These are phyloP conservation scores for Nothopassalora personata DNA, from an alignment of 2,329 filamentous ascomycete species.

Conservation along the genomic window DNA sequence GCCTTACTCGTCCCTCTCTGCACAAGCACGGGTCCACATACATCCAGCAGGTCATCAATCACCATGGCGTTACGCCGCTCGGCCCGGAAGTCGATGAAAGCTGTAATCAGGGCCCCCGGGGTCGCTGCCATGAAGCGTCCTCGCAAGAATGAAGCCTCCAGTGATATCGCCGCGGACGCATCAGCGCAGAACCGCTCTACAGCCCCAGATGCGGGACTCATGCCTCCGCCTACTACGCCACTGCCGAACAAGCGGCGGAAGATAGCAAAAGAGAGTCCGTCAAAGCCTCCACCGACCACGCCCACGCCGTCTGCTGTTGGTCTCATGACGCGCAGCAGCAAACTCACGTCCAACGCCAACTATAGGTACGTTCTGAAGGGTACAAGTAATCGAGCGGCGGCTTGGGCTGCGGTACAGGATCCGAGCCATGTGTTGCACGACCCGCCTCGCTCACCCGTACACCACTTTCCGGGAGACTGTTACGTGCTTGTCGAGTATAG, in stretches of 20 bases:
- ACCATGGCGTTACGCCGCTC: conserved; percentile 52
- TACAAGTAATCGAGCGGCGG: no score
- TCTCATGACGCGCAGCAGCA: conserved; percentile 39
- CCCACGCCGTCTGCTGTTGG: conserved; percentile 48
- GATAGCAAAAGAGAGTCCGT: conserved; percentile 18
- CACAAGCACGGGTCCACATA: background rate
- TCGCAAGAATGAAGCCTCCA: conserved; percentile 5
- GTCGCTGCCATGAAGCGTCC: conserved; percentile 9
- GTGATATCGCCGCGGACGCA: background rate
- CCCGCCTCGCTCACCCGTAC: no score
- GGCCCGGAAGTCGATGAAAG: conserved; percentile 37
- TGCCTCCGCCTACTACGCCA: conserved; percentile 31
- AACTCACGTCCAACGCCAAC: conserved; percentile 23
- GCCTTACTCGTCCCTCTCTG: no score
- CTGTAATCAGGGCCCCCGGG: conserved; percentile 1
- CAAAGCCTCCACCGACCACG: conserved; percentile 37
- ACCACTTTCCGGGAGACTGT: no score
- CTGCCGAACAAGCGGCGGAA: conserved; percentile 26
- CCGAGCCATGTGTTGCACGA: no score
- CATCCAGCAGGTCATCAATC: conserved; percentile 3
- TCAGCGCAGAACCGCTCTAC: conserved; percentile 4
- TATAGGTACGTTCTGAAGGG: conserved; percentile 12
- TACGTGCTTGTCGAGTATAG: no score
- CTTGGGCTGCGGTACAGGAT: no score
- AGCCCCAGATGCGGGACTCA: conserved; percentile 13